A percentile compares a stretch with the other conserved stretches of the same genome.
Conservation (phyloP, 2,329 filamentous ascomycete genomes). For the Ascocoryne sarcoides region DNA sequence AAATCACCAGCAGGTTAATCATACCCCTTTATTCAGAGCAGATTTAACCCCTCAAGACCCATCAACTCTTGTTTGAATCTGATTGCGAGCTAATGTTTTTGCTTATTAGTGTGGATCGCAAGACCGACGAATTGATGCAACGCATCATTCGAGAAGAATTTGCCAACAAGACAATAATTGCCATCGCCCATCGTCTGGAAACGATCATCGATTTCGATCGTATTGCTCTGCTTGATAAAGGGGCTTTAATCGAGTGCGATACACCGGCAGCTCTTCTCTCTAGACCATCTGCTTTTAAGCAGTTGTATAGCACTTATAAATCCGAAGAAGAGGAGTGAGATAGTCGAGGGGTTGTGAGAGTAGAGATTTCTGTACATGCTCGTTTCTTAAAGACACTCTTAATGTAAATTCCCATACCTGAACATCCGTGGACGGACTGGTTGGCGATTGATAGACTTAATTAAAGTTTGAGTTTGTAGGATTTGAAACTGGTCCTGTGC, state of each 20-base stretch:
- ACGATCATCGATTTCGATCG: not conserved
- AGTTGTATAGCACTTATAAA: not conserved
- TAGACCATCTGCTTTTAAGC: not conserved
- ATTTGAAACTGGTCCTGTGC: no score
- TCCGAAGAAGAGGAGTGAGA: not conserved
- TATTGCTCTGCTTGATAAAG: not conserved
- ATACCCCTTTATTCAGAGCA: not conserved
- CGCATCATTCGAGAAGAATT: not conserved
- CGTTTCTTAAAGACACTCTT: no score
- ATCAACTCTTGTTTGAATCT: no score
- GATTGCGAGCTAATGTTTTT: no score
- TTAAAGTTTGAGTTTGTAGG: no score
- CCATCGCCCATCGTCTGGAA: not conserved
- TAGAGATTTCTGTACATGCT: no score
- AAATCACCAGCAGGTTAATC: not conserved
- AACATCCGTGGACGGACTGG: no score
- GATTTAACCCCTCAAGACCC: not conserved
- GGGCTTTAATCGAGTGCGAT: not conserved
- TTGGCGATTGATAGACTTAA: constrained; percentile 9
- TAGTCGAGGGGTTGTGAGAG: not conserved
- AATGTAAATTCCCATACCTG: no score
- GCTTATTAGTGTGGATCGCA: not conserved
- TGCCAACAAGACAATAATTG: not conserved
- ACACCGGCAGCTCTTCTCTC: not conserved
- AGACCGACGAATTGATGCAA: constrained; percentile 1